Evolutionary conservation across 139 green algal species (phyloP), one percentile per base, ranked within the genome.

Genomic region (Picochlorum sp.): DNA sequence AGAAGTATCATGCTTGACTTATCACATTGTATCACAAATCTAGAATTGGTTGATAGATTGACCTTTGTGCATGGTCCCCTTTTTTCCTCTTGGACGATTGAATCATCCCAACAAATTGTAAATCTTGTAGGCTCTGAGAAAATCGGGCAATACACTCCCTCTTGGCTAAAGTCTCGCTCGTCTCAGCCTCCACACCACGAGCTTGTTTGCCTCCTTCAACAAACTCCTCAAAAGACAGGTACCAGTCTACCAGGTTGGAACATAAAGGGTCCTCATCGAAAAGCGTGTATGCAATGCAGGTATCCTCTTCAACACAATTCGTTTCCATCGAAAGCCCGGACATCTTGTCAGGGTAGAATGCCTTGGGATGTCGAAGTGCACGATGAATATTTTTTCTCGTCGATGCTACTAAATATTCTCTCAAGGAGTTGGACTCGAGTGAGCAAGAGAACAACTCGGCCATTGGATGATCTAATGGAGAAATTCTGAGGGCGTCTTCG

Each of bases 221-320:
- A 18, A 81, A 45, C 4, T 38, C 54, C 20, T 55, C 56, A 55
- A 82, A 83, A 30, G 62, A 45, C 11, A 55, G 23, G 49, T 77
- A 83, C 77, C 77, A 83, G 50, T 83, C 77, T 6, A 70, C 74
- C 61, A 83, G 62, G 45, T 77, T 69, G 30, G 63, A 47, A 14
- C 57, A 67, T 26, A 58, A 49, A 9, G 57, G 57, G 63, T 83
- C 70, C 66, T 80, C 56, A 31, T 77, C 62, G 21, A 83, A 70
- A 4, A 80, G 61, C 34, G 56, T 24, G 55, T 77, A 83, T 2
- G 74, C 69, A 20, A 83, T 66, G 54, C 49, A 73, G 1, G 60
- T 60, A 20, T 83, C 77, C 20, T 82, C 74, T 41, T 41, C 8
- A 41, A 41, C 8, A 41, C 8, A 11, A 41, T 21, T 62, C n/a